phyloP scores from a whole-genome alignment of 2,329 filamentous ascomycete species.

The Curvularia spicifera region DNA sequence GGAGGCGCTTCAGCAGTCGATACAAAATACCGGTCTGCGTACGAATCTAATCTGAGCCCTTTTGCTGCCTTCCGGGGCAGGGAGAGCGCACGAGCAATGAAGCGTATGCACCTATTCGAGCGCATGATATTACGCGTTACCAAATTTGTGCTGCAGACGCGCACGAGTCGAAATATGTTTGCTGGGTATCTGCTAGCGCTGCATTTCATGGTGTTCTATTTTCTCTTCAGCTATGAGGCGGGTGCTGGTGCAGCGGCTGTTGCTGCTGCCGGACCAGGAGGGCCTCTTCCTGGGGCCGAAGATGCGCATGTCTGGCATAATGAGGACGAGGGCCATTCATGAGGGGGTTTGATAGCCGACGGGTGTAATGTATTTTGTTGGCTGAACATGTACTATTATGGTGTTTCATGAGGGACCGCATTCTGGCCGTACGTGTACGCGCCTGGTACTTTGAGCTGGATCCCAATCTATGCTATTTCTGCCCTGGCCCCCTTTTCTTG shows the following conservation, averaged over 20 bases:
- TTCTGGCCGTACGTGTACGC: not conserved
- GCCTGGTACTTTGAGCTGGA: conserved; percentile 1
- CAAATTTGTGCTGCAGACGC: conserved; percentile 85
- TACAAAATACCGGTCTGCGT: conserved; percentile 82
- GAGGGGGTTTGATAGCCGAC: conserved; percentile 25
- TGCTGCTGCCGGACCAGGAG: conserved; percentile 38
- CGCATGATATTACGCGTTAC: conserved; percentile 89
- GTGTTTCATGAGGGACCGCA: conserved; percentile 2
- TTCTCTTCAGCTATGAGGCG: conserved; percentile 81
- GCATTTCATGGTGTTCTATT: conserved; percentile 84
- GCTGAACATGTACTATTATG: conserved; percentile 7
- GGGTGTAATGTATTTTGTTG: conserved; percentile 13
- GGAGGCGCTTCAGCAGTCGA: conserved; percentile 54
- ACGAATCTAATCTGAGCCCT: conserved; percentile 93
- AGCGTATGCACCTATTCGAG: conserved; percentile 91
- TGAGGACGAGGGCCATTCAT: conserved; percentile 33
- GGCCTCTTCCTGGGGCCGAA: conserved; percentile 20
- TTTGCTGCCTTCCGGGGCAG: conserved; percentile 96
- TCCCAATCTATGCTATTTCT: not conserved
- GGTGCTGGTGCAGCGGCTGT: conserved; percentile 38
- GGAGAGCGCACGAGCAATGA: conserved; percentile 88
- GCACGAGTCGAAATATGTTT: conserved; percentile 91
- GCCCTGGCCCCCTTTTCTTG: not conserved
- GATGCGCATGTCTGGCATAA: conserved; percentile 46
- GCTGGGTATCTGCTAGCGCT: conserved; percentile 88